Evolutionary conservation across 2,329 filamentous ascomycete genomes (phyloP).

Genomic region (Trichoderma arundinaceum): DNA sequence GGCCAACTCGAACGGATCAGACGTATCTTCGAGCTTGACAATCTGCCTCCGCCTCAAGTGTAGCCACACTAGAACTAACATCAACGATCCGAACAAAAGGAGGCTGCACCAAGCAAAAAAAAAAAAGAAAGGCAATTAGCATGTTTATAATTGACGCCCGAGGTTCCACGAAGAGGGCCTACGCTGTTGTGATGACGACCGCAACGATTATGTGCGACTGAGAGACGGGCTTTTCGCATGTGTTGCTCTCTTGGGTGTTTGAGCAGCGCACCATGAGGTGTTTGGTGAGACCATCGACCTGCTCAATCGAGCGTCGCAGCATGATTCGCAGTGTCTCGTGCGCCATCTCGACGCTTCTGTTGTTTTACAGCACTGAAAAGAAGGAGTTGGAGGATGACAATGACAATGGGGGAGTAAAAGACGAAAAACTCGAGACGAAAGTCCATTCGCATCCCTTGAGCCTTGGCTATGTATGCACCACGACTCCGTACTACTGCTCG

Average conservation of each 20-base stretch:
- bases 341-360: not conserved
- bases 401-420: not conserved
- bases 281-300: not conserved
- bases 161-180: not conserved
- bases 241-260: conserved; percentile 23
- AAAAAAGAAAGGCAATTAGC: not conserved
- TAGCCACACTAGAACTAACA: conserved; percentile 25
- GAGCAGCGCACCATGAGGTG: conserved; percentile 8
- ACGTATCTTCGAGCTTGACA: conserved; percentile 18
- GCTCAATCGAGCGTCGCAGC: conserved; percentile 15
- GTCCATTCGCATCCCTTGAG: conserved; percentile 4
- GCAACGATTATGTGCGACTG: conserved; percentile 13
- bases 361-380: not conserved
- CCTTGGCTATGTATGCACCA: conserved; percentile 9
- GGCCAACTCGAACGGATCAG: conserved; percentile 27
- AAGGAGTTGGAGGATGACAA: not conserved
- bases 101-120: not conserved
- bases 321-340: not conserved
- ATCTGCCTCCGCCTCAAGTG: conserved; percentile 11
- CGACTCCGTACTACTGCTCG: not conserved
- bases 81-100: conserved; percentile 3
- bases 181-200: conserved; percentile 16
- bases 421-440: not conserved
- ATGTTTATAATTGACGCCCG: not conserved
- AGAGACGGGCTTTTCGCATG: conserved; percentile 24